phyloP scores from a whole-genome alignment of 2,329 filamentous ascomycete species.

The Monosporascus sp. region DNA sequence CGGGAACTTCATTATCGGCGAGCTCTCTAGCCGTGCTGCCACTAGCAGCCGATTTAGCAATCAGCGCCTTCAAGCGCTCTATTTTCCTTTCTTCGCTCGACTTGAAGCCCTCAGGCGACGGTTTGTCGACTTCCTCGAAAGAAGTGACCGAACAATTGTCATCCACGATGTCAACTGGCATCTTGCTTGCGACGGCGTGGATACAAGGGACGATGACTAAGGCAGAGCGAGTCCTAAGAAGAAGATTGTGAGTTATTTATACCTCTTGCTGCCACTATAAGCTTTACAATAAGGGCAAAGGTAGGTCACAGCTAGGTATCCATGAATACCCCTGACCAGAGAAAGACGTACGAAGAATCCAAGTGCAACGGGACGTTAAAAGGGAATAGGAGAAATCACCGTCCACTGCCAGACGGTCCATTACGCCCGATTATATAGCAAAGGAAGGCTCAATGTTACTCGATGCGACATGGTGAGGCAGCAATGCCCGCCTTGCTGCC shows the following conservation, averaged over 20 bases:
- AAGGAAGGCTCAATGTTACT: background rate
- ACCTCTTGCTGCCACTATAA: no score
- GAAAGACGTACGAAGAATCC: background rate
- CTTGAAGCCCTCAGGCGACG: background rate
- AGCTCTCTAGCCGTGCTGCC: constrained; percentile 10
- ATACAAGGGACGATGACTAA: background rate
- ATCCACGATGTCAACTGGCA: constrained; percentile 13
- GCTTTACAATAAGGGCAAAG: no score
- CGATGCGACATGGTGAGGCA: background rate
- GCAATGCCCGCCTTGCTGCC: constrained; percentile 6
- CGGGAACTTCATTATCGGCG: constrained; percentile 28
- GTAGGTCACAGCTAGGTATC: no score
- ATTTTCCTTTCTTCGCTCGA: constrained; percentile 7
- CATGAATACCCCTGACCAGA: no score
- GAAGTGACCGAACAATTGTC: constrained; percentile 26
- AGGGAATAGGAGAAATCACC: background rate
- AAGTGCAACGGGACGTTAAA: background rate
- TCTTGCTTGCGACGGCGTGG: background rate
- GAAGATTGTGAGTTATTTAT: no score
- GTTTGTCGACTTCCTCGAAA: constrained; percentile 27
- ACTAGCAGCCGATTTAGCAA: constrained; percentile 8
- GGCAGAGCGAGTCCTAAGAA: no score
- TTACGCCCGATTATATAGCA: constrained; percentile 1
- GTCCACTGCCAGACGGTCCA: constrained; percentile 1
- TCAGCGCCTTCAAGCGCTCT: constrained; percentile 11